Evolutionary conservation across 345 rosid species (phyloP).

Genomic region (Draba incana): DNA sequence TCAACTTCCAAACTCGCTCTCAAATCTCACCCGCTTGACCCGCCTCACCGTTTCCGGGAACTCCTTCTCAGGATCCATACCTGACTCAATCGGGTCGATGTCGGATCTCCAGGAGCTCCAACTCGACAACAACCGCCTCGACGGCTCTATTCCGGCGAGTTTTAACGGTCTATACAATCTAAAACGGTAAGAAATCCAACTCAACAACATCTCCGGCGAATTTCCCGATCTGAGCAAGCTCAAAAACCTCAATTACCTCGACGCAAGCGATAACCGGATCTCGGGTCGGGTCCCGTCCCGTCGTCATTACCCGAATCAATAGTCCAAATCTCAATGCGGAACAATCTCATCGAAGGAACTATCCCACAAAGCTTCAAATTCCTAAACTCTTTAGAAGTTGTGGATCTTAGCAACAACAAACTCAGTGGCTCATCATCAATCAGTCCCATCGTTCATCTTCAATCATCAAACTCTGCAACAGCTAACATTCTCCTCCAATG

Average conservation of each 20-base stretch:
- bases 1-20: constrained; percentile 54
- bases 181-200: constrained; percentile 72
- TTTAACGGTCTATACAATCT: constrained; percentile 51
- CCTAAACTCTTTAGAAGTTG: constrained; percentile 54
- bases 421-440: constrained; percentile 61
- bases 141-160: constrained; percentile 58
- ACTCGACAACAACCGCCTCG: constrained; percentile 67
- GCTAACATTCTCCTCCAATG: constrained; percentile 72
- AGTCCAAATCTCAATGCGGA: constrained; percentile 72
- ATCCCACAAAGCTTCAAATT: constrained; percentile 51
- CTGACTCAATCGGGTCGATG: constrained; percentile 61
- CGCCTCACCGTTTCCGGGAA: constrained; percentile 66
- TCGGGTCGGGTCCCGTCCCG: constrained; percentile 72
- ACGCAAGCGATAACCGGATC: constrained; percentile 69
- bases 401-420: constrained; percentile 71
- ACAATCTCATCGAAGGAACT: constrained; percentile 61
- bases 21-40: constrained; percentile 58
- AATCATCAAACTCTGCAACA: constrained; percentile 75
- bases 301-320: constrained; percentile 53
- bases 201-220: constrained; percentile 63
- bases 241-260: constrained; percentile 58
- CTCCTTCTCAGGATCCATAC: constrained; percentile 68
- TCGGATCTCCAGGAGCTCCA: constrained; percentile 59
- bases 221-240: constrained; percentile 67
- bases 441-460: constrained; percentile 58